A percentile compares a stretch with the other conserved stretches of the same genome.
phyloP scores from a whole-genome alignment of 805 yeast species.

The Sungouiozyma ichnusensis region DNA sequence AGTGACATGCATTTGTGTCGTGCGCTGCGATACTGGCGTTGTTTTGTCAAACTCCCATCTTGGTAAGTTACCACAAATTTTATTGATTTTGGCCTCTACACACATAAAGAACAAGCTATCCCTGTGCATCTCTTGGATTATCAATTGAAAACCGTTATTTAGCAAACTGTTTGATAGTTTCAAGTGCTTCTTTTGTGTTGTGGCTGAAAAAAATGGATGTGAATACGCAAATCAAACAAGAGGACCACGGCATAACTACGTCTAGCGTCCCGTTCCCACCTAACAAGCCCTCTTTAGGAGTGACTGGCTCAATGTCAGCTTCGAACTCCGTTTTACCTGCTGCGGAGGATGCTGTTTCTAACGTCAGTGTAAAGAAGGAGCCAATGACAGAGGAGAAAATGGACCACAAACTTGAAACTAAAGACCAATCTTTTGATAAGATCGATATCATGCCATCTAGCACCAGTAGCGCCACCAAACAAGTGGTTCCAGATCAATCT shows the following conservation, averaged over 20 bases:
- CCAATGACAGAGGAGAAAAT: neutral
- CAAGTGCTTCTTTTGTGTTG: too few species aligned
- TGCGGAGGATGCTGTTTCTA: neutral
- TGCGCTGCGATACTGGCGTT: too few species aligned
- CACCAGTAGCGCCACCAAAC: slow-evolving; percentile 11
- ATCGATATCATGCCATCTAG: neutral
- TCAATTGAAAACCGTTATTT: too few species aligned
- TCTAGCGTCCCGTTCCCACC: slow-evolving; percentile 4
- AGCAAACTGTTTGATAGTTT: too few species aligned
- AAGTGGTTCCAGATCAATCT: slow-evolving; percentile 28
- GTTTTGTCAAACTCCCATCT: too few species aligned
- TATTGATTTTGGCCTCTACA: neutral
- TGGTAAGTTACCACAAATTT: neutral
- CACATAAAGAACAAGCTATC: too few species aligned
- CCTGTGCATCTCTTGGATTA: too few species aligned
- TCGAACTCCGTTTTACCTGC: too few species aligned
- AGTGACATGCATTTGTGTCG: too few species aligned
- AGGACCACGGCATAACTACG: neutral
- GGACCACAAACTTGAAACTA: neutral
- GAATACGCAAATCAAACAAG: neutral
- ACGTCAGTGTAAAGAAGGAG: neutral
- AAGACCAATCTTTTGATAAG: neutral
- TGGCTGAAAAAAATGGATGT: neutral
- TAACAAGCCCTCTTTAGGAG: neutral
- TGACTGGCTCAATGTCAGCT: too few species aligned